phyloP scores from a whole-genome alignment of 2,329 filamentous ascomycete genomes.

The Thielaviopsis ethacetica region DNA sequence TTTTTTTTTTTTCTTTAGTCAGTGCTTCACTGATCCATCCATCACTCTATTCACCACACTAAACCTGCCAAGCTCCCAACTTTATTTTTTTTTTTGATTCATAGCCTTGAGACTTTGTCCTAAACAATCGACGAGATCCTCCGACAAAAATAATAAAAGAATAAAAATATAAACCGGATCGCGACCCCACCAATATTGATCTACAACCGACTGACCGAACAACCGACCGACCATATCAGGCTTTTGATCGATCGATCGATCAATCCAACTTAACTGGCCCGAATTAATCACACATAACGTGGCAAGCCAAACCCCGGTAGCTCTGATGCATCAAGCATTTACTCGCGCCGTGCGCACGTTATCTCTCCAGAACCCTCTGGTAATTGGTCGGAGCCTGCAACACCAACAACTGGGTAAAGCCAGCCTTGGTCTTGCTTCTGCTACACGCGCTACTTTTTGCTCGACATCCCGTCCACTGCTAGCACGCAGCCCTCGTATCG shows the following conservation, averaged over 20 bases:
- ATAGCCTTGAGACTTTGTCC: background rate
- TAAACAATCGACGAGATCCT: background rate
- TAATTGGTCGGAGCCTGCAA: background rate
- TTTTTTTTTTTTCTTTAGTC: background rate
- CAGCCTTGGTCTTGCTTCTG: background rate
- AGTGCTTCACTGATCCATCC: background rate
- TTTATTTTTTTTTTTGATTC: background rate
- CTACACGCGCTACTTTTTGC: background rate
- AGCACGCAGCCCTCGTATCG: background rate
- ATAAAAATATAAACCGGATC: background rate
- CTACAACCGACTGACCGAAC: background rate
- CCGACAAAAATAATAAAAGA: background rate
- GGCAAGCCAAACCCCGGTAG: background rate
- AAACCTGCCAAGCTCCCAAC: background rate
- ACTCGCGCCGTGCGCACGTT: slow-evolving; percentile 9
- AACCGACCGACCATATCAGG: background rate
- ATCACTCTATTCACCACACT: too few relatives aligned
- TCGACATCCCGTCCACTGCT: background rate
- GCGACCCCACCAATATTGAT: too few relatives aligned
- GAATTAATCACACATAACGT: too few relatives aligned
- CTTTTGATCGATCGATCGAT: background rate
- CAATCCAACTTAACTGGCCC: background rate
- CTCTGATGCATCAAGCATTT: slow-evolving; percentile 10
- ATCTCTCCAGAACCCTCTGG: slow-evolving; percentile 3
- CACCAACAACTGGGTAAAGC: background rate